Evolutionary conservation across 139 green algal species (phyloP).

Genomic region (Chlorella vulgaris): DNA sequence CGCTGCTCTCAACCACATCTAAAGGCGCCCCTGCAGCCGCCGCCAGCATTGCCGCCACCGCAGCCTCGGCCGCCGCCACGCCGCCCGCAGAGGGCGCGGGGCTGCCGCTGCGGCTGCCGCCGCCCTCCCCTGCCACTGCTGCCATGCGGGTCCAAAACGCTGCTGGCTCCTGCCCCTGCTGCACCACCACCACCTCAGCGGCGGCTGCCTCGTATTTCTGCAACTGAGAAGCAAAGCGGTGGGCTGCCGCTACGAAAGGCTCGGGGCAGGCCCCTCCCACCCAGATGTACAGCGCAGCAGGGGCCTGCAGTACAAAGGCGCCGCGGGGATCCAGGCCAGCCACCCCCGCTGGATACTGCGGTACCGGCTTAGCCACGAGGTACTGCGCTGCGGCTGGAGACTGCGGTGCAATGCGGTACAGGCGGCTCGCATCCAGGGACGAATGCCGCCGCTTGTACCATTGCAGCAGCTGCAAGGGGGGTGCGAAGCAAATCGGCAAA

Average conservation of each 20-base stretch:
- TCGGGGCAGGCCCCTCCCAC: conserved; percentile 33
- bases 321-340: conserved; percentile 67
- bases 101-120: conserved; percentile 2
- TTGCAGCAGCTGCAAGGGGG: conserved; percentile 76
- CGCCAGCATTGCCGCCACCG: not conserved
- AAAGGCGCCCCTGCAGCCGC: not conserved
- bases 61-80: not conserved
- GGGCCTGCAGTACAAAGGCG: conserved; percentile 62
- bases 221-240: conserved; percentile 54
- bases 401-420: conserved; percentile 82
- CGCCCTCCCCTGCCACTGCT: not conserved
- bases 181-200: conserved; percentile 38
- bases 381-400: conserved; percentile 62
- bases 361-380: conserved; percentile 61
- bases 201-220: conserved; percentile 57
- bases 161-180: conserved; percentile 48
- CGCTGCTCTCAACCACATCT: conserved; percentile 1
- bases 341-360: conserved; percentile 3
- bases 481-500: not conserved
- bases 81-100: not conserved
- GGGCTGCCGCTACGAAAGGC: conserved; percentile 43
- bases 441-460: conserved; percentile 80
- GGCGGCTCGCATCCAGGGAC: conserved; percentile 30
- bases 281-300: conserved; percentile 55
- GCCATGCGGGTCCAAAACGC: conserved; percentile 34